phyloP scores from a whole-genome alignment of 2,329 filamentous ascomycete species.

The Cercospora sojina region DNA sequence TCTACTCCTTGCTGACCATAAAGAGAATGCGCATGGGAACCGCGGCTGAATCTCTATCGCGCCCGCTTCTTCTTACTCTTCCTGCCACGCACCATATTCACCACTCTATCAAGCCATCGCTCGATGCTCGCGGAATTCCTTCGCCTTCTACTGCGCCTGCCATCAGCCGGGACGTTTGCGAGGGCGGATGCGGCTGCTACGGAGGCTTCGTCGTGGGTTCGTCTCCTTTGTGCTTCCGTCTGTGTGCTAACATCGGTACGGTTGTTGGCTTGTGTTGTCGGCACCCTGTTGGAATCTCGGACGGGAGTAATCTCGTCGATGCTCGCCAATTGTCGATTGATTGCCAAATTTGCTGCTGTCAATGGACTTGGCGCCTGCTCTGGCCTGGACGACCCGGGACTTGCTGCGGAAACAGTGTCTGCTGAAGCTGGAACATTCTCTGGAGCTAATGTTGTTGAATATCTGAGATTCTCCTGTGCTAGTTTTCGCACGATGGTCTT shows the following conservation, averaged over 20 bases:
- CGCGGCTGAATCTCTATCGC: not conserved
- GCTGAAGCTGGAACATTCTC: not conserved
- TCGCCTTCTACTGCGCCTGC: not conserved
- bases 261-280: not conserved
- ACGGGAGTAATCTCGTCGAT: not conserved
- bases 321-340: not conserved
- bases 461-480: not conserved
- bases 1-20: not conserved
- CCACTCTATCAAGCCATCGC: not conserved
- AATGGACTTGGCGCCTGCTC: not conserved
- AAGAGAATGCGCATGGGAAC: not conserved
- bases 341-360: not conserved
- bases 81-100: not conserved
- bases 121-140: not conserved
- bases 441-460: not conserved
- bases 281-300: not conserved
- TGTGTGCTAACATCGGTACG: too few species aligned
- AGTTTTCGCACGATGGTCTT: not conserved
- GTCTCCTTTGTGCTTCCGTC: not conserved
- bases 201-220: not conserved
- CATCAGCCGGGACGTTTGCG: not conserved
- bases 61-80: not conserved
- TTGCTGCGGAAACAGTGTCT: not conserved
- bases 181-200: not conserved
- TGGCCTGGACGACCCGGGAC: not conserved